Base-by-base conservation (phyloP, 768 basidiomycete species). In the Suillus luteus region DNA sequence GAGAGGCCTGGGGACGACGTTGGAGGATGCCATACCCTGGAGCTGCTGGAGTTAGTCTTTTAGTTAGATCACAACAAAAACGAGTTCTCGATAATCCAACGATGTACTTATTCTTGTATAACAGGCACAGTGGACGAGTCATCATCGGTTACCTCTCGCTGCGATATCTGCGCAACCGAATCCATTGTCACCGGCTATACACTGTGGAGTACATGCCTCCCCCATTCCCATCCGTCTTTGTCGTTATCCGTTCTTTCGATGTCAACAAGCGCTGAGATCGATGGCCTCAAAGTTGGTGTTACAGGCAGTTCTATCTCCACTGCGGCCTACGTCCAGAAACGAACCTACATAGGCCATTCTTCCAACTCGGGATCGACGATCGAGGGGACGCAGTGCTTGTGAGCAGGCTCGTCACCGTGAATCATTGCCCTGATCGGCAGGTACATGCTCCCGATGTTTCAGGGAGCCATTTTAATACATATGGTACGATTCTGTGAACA, bases 121-220 rank as follows among this genome's bases (percentile, higher is more conserved):
- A 27, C 43, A 96, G 96, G 95, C 59, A 99, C 96, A 31, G 95
- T 98, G 63, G 97, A 96, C 61, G 94, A 97, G 79, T 87, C 11
- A 38, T 35, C 33, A 35, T 35, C 33, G 33, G n/a, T 44, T 7
- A 44, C 43, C 9, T n/a, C 8, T 44, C 3, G 9, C 19, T 44
- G 44, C 19, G 44, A 44, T 43, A 43, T 19, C 17, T 19, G 41
- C 41, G 41, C 41, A 44, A 44, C n/a, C n/a, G 10, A 46, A n/a
- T 44, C 11, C 3, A 11, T 46, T n/a, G 10, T 46, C n/a, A 2
- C 8, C 5, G n/a, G 10, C 2, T n/a, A 22, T 46, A 46, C n/a
- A 46, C 11, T 11, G n/a, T 46, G 11, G 4, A 35, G 33, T 4
- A 46, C 9, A 44, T 44, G 11, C 5, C n/a, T 12, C 19, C 22